Conservation (phyloP, 2,329 filamentous ascomycete species). For the Dactylonectria estremocensis region DNA sequence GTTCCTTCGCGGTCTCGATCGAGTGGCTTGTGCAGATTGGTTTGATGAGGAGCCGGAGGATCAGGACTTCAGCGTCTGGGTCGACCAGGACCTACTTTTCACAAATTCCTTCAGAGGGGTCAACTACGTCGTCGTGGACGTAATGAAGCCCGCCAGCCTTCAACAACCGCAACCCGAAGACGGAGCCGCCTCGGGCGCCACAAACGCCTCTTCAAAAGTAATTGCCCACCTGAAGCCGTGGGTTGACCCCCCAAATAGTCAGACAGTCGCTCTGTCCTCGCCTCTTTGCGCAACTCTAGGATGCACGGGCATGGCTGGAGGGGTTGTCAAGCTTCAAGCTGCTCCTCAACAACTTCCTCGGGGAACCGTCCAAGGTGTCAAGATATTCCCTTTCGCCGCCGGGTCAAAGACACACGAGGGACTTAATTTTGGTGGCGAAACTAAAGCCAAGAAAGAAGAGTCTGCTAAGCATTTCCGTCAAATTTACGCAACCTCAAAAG, state of each 20-base stretch:
- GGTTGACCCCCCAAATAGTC: conserved; percentile 88
- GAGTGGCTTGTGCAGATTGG: conserved; percentile 78
- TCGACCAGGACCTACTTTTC: conserved; percentile 83
- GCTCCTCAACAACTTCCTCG: conserved; percentile 81
- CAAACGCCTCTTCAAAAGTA: conserved; percentile 67
- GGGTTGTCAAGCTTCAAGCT: conserved; percentile 88
- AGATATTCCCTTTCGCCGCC: conserved; percentile 84
- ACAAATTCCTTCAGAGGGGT: conserved; percentile 82
- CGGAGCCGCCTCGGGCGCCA: conserved; percentile 70
- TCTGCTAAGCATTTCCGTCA: conserved; percentile 79
- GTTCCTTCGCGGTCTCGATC: conserved; percentile 86
- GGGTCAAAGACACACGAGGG: conserved; percentile 72
- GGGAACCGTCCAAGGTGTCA: conserved; percentile 76
- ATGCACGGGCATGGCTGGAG: conserved; percentile 82
- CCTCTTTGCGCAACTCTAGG: conserved; percentile 82
- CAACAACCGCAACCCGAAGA: conserved; percentile 79
- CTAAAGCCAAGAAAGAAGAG: conserved; percentile 86
- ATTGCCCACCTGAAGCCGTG: conserved; percentile 84
- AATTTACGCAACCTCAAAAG: conserved; percentile 74
- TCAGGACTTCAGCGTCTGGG: conserved; percentile 81
- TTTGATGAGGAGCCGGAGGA: conserved; percentile 79
- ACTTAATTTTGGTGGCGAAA: conserved; percentile 90
- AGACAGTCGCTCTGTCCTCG: conserved; percentile 84
- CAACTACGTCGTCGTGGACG: conserved; percentile 84
- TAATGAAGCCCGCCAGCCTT: conserved; percentile 86